Evolutionary conservation across 371 early-diverging fungal species (phyloP), one percentile per base, ranked within the genome.

Genomic region (Mucor racemosus): DNA sequence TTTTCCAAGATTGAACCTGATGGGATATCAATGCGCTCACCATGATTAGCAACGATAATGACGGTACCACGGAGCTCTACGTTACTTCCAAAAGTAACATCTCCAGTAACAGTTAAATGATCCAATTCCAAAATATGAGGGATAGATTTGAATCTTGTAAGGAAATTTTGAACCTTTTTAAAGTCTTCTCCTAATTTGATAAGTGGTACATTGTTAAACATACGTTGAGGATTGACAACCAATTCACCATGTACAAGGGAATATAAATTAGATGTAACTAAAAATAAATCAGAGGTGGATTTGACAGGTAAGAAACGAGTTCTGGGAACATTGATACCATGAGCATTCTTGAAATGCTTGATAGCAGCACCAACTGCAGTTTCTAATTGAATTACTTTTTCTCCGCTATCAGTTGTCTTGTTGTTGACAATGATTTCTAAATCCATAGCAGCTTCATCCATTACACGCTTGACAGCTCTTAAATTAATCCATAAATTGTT

Each of bases 311-410:
- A 84, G 92, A 99, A 99, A 67, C 99, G 94, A 57, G 86, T 88
- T 68, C 99, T 90, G 7, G 99, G 99, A 5, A 99, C 99, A 70
- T 99, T 97, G 67, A 99, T 87, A 64, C 99, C 99, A 67, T 95
- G 96, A 14, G 98, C 95, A 44, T 92, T 93, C 31, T 88, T 80
- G 81, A 99, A 99, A 84, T 97, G 98, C 86, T 97, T 98, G 80
- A 99, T 99, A 53, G 97, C 98, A 11, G 99, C 98, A 78, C 99
- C 99, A 14, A 99, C 98, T 36, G 99, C 99, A 3, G 99, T 99
- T 86, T 99, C 99, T 11, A 99, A 87, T 84, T 99, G 99, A 64
- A 99, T 94, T 10, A 99, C 97, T 78, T 94, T 94, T 73, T 97
- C 97, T 60, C 97, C 98, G 61, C 69, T 72, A n/a, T 77, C 77